Evolutionary conservation across 1,139 yeast genomes (phyloP), one percentile per base, ranked within the genome.

Genomic region (Scheffersomyces titani): DNA sequence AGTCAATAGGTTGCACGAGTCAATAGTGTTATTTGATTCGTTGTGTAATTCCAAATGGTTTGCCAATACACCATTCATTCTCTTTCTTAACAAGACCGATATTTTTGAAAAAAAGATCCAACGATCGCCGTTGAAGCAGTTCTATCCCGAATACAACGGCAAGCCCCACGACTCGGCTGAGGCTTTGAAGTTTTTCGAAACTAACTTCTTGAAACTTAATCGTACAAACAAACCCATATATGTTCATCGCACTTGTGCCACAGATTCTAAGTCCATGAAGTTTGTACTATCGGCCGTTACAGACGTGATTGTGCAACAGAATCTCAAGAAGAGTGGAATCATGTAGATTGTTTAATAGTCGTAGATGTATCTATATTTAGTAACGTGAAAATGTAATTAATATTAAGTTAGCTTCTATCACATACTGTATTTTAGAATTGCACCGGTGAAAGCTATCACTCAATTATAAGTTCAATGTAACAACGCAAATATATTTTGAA

Each of bases 181-280:
- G 50, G 91, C 90, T 1, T 70, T 87, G 21, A 81, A 81, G 62
- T 90, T 84, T 65, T 89, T 90, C 70, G 94, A 90, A 63, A 78
- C 78, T 47, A 75, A 85, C 52, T 88, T 90, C 60, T 70, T 88
- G 57, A 78, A 84, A 56, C 70, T 89, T 63, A 90, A 90, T 69
- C 77, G 85, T 57, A 79, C 89, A 1, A 82, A 84, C 54, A 88
- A 89, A 67, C 94, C 93, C 6, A 85, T 93, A 44, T 96, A 96
- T 70, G 89, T 92, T 30, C 98, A 92, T 73, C 78, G 93, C 63
- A 96, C 99, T 1, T 92, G 98, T 76, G 99, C 99, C 2, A 94
- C 99, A 0, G 99, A 96, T 71, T 86, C 97, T 0, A 80, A 84
- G 55, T 82, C 91, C 30, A 93, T 93, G 97, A 84, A 85, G 67